Percentiles rank a stretch among this genome's conserved stretches.
Conservation (phyloP, 139 green algal genomes). For the Micractinium sp. region DNA sequence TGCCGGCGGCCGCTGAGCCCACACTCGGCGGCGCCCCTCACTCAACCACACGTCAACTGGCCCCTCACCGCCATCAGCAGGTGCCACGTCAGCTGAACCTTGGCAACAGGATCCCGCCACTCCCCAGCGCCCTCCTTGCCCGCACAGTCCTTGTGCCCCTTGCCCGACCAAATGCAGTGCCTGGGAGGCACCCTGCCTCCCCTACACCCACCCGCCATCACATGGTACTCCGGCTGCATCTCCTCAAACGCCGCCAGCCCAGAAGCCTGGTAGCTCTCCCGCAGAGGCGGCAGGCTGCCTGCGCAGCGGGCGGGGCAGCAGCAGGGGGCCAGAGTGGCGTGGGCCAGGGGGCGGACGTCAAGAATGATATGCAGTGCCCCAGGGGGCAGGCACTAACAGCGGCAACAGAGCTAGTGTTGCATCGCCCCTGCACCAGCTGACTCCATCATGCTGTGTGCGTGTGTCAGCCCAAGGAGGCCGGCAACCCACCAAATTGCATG, state of each 20-base stretch:
- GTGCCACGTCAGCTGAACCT: no score
- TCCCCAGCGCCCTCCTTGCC: no score
- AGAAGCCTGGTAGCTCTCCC: conserved; percentile 38
- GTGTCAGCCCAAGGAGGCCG: neutral
- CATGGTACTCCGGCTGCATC: conserved; percentile 53
- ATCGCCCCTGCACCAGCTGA: neutral
- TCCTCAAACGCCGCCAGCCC: conserved; percentile 21
- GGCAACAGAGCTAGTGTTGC: neutral
- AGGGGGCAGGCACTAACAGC: no score
- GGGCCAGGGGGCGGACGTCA: neutral
- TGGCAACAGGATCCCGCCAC: no score
- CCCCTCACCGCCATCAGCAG: no score
- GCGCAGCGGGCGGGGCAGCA: neutral
- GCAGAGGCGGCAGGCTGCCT: conserved; percentile 44
- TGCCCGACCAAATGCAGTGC: no score
- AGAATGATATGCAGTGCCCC: no score
- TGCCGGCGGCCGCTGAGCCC: no score
- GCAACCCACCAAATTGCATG: no score
- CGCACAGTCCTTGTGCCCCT: no score
- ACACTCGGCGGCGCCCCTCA: no score
- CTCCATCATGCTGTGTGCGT: neutral
- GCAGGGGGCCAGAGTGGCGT: neutral
- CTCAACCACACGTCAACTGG: no score
- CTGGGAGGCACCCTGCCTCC: neutral
- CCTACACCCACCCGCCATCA: conserved; percentile 33